Evolutionary conservation across 2,329 filamentous ascomycete genomes (phyloP), one percentile per base, ranked within the genome.

Genomic region (Stachybotrys elegans): DNA sequence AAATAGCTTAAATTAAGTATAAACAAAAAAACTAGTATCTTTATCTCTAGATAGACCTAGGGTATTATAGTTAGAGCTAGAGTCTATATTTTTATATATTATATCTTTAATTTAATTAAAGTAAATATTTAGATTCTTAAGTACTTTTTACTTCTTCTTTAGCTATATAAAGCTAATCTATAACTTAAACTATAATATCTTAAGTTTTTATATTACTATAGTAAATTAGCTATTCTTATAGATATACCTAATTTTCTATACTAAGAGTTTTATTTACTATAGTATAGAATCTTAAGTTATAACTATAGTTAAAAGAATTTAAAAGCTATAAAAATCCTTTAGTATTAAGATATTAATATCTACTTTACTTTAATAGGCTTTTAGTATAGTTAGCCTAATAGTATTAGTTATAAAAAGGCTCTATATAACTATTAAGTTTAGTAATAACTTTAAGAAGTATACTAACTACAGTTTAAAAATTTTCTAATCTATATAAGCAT

Each of bases 161-260:
- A 17, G 32, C 12, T 32, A 39, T 38, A 11, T 9, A 21, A 3
- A 14, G 5, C 20, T 27, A 25, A 5, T 25, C 22, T 34, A 32
- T 39, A 22, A 27, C 14, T 32, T 38, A 16, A 9, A 22, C n/a
- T 40, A 40, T 25, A 21, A 34, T 2, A 5, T 13, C 6, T 40
- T 16, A n/a, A 22, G 6, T 29, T 40, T 31, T 34, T 27, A 29
- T 43, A 44, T 21, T 17, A 8, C 31, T 7, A 22, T 12, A 39
- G 22, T 29, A 3, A 2, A 39, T 22, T 22, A 34, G 13, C 35
- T 38, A 12, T 38, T 38, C 11, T n/a, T 40, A 25, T 40, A 22
- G 20, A 22, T 39, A 39, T 39, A 39, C 8, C 21, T 40, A 31
- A 40, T 40, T 31, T 40, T 40, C n/a, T 27, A 17, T n/a, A 40